Base-by-base conservation (phyloP, 2,329 filamentous ascomycete genomes). In the Apiospora aurea region DNA sequence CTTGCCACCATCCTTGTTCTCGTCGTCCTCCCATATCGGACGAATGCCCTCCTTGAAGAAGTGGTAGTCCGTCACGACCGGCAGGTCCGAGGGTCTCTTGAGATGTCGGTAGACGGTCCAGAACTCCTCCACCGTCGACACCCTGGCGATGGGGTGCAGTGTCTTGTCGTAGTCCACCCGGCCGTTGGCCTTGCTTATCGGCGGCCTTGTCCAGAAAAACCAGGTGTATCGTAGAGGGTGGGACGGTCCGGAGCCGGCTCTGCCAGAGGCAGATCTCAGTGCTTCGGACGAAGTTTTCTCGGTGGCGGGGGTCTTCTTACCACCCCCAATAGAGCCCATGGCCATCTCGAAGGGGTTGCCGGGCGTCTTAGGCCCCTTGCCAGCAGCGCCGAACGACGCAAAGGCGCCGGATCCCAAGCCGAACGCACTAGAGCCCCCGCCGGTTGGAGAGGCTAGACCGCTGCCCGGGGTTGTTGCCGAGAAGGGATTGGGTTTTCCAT, bases 11-110 rank as follows among this genome's bases (percentile, higher is more conserved):
- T 92, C 93, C 82, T 94, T 96, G 85, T 99, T 99, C 81, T 97
- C 94, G 67, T 97, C 95, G 77, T 99, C 96, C 83, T 99, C 96
- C 96, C 96, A 99, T 77, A 99, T 96, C 29, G 96, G 96, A 73
- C 96, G 91, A 74, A 99, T 95, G 71, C 95, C 96, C 80, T 96
- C 95, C 83, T 96, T 97, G 87, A 99, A 99, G 73, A 99, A 92
- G 81, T 99, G 96, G 81, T 98, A 99, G 83, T 99, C 96, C 34
- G 95, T 98, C 43, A 98, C 96, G 5, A 96, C 92, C 8, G 96
- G 96, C 72, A 99, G 87, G 46, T 89, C 86, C 47, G 95, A 98
- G 2, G 97, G 96, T 41, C 93, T 91, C 85, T 97, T 97, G 67
- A 99, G 88, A 82, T 98, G 95, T 71, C 89, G 87, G 81, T 97